These are phyloP conservation scores for Catharanthus roseus DNA, from an alignment of 257 asterid species.

Conservation along the genomic window DNA sequence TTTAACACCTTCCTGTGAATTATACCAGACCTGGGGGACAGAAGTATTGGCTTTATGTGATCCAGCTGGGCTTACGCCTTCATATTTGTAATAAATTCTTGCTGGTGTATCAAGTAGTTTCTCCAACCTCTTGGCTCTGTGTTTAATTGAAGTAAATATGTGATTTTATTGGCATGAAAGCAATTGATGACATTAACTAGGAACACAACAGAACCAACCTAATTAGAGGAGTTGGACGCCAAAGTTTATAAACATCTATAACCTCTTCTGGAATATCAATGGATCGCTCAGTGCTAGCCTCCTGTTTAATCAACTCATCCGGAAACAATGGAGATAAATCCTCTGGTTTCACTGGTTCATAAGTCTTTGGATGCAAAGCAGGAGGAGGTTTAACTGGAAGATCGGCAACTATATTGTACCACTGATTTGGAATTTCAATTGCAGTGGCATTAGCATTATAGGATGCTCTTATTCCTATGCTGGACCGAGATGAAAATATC, in stretches of 20 bases:
- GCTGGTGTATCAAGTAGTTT: constrained; percentile 86
- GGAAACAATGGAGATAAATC: constrained; percentile 77
- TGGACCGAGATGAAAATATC: constrained; percentile 28
- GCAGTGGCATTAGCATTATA: constrained; percentile 23
- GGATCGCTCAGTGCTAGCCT: constrained; percentile 46
- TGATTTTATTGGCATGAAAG: constrained; percentile 12
- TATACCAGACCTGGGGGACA: constrained; percentile 91
- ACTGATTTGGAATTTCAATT: constrained; percentile 54
- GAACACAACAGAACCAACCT: constrained; percentile 35
- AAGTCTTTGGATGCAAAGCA: constrained; percentile 63
- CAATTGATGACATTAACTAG: neutral
- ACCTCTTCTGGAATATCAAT: constrained; percentile 85
- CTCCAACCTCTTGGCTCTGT: constrained; percentile 90
- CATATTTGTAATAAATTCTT: constrained; percentile 87
- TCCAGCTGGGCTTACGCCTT: constrained; percentile 96
- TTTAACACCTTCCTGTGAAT: constrained; percentile 69
- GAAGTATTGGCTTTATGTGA: constrained; percentile 94
- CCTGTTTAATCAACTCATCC: constrained; percentile 75
- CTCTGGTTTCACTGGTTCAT: constrained; percentile 62
- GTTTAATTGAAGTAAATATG: constrained; percentile 15
- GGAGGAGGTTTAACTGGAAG: constrained; percentile 89
- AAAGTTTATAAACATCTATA: constrained; percentile 66
- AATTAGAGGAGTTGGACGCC: constrained; percentile 98
- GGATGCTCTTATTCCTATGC: constrained; percentile 24
- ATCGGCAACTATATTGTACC: constrained; percentile 82